phyloP scores from a whole-genome alignment of 345 rosid species.

The Moringa oleifera region DNA sequence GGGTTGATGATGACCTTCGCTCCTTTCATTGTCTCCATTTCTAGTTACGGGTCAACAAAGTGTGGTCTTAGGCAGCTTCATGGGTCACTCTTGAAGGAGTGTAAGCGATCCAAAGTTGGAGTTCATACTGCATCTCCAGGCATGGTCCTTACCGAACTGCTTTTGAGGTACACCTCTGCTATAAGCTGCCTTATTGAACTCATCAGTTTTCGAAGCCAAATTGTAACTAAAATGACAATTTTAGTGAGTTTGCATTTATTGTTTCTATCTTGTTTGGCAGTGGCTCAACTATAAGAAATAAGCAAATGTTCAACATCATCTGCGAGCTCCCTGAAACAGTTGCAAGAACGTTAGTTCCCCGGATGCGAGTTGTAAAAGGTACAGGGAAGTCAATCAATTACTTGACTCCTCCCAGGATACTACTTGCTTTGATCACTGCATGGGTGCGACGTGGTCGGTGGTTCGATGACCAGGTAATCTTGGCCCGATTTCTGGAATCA shows the following conservation, averaged over 20 bases:
- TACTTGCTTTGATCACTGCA: slow-evolving; percentile 83
- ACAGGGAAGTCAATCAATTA: slow-evolving; percentile 71
- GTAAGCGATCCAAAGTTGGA: slow-evolving; percentile 76
- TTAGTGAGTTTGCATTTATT: neutral
- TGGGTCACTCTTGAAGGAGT: slow-evolving; percentile 74
- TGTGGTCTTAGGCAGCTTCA: slow-evolving; percentile 97
- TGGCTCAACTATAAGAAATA: slow-evolving; percentile 73
- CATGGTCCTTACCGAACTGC: slow-evolving; percentile 94
- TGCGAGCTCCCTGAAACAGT: slow-evolving; percentile 97
- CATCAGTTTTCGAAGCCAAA: neutral
- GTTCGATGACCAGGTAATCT: slow-evolving; percentile 87
- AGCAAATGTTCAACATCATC: slow-evolving; percentile 87
- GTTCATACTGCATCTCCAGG: slow-evolving; percentile 96
- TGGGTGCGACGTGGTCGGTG: slow-evolving; percentile 92
- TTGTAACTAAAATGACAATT: no score
- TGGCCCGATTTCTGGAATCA: neutral
- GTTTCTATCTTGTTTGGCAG: slow-evolving; percentile 27
- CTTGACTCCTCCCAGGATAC: slow-evolving; percentile 90
- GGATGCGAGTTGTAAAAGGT: slow-evolving; percentile 85
- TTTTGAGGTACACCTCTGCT: slow-evolving; percentile 57
- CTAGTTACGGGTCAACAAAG: slow-evolving; percentile 89
- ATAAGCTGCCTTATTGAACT: neutral
- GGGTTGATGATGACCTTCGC: neutral
- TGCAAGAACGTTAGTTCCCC: slow-evolving; percentile 84
- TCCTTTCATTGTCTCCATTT: slow-evolving; percentile 17